Evolutionary conservation across 2,329 filamentous ascomycete genomes (phyloP), one percentile per base, ranked within the genome.

Genomic region (Cytospora piceae): DNA sequence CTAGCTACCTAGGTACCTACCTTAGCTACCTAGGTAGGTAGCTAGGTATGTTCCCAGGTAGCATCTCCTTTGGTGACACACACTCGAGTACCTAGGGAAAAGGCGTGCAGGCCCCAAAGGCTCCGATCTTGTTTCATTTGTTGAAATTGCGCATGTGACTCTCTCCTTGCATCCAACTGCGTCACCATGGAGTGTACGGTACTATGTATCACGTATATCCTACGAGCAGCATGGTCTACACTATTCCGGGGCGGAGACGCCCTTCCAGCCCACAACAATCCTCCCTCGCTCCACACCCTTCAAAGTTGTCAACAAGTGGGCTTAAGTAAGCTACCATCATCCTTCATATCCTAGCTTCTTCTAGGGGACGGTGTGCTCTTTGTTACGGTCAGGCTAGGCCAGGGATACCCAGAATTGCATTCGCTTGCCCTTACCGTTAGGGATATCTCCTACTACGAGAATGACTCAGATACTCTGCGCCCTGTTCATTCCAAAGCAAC

Each of bases 381-480:
- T 56, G 31, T 32, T 39, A 57, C 56, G 29, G 53, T 20, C 22
- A 29, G 27, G n/a, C 15, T 27, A 53, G 22, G 58, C 32, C 63
- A 61, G 51, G 63, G 15, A 32, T 59, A 34, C 46, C 52, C 60
- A 4, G 49, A 58, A 29, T 56, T 51, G 39, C 53, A 34, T 58
- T 65, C 58, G 65, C 57, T n/a, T 67, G 58, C 42, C 39, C 57
- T 57, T 67, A 53, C 62, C 65, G 4, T 67, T 54, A 61, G 54
- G 15, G 46, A 54, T 39, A 51, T 65, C 42, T 61, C 62, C 65
- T 61, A 51, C 58, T 24, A 34, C 62, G 62, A 46, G 27, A 58
- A 65, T 65, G 65, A 65, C 62, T 65, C 65, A 67, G 57, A 60
- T 61, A 55, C 31, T 52, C 57, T 65, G 29, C 46, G 55, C 51